These are phyloP conservation scores for Lobosporangium transversale DNA, from an alignment of 192 early-diverging fungal species.

Conservation along the genomic window DNA sequence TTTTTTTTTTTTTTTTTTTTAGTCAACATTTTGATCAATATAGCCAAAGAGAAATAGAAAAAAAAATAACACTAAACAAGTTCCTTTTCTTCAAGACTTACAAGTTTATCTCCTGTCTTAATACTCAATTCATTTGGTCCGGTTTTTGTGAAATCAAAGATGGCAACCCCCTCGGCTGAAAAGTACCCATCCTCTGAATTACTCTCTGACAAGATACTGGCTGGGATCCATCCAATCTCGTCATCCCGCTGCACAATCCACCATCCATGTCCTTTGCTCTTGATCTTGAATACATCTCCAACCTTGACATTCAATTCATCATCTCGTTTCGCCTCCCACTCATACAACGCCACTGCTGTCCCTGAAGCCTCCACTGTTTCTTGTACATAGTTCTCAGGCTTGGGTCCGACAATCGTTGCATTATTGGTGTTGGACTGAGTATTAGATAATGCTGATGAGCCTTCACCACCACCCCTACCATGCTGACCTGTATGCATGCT, in stretches of 20 bases:
- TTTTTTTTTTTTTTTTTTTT: too few species aligned
- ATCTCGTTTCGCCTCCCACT: slow-evolving; percentile 64
- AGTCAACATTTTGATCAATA: too few species aligned
- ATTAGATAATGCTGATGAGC: too few species aligned
- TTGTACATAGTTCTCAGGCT: slow-evolving; percentile 39
- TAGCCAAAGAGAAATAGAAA: too few species aligned
- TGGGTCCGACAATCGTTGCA: slow-evolving; percentile 6
- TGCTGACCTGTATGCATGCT: slow-evolving; percentile 11
- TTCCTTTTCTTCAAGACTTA: slow-evolving; percentile 23
- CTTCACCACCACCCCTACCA: too few species aligned
- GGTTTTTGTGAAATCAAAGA: slow-evolving; percentile 62
- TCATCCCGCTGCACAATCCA: slow-evolving; percentile 67
- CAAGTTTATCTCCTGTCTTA: slow-evolving; percentile 62
- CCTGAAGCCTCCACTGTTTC: slow-evolving; percentile 53
- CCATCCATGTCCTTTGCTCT: slow-evolving; percentile 67
- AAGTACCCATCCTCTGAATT: slow-evolving; percentile 57
- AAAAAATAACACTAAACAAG: slow-evolving; percentile 39
- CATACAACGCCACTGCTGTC: slow-evolving; percentile 68
- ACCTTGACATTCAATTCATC: slow-evolving; percentile 71
- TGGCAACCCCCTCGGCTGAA: slow-evolving; percentile 57
- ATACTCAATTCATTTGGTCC: slow-evolving; percentile 63
- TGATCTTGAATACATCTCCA: slow-evolving; percentile 70
- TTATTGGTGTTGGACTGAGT: too few species aligned
- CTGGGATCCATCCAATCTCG: slow-evolving; percentile 66
- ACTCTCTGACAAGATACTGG: slow-evolving; percentile 62